Evolutionary conservation across 441 rosid genomes (phyloP), one percentile per base, ranked within the genome.

Genomic region (Erysimum cheiri): DNA sequence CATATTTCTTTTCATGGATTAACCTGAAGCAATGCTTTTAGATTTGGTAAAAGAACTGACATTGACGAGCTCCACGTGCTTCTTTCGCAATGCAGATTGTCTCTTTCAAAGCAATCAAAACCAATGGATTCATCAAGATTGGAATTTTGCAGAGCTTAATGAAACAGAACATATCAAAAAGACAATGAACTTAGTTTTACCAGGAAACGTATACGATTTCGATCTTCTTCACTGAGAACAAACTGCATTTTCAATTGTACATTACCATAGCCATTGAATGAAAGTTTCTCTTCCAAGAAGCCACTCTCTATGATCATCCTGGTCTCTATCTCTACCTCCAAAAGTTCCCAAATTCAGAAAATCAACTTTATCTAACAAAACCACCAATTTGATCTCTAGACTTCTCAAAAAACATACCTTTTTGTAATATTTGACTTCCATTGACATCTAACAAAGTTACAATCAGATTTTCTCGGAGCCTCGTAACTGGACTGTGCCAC

Each of bases 141-240:
- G 28, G 9, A 13, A 71, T 0, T 11, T 26, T 41, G 22, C 60
- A 48, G 41, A 64, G 60, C 24, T 70, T 8, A 11, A 41, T 49
- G 60, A 29, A 74, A 70, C 66, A 56, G 29, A 70, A 52, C 47
- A 56, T 57, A 33, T 63, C 5, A 13, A 19, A 47, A 57, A 15
- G 15, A 5, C 3, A 40, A 8, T 28, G 7, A 64, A 58, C 26
- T 14, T n/a, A n/a, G 24, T 5, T 31, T 17, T 85, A 89, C 96
- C 96, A 88, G 77, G 59, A 56, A 63, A 36, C 88, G 88, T 22
- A 94, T 86, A 40, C 85, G 86, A 15, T 77, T 79, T 55, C 90
- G 85, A 67, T 92, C 99, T 64, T 90, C 91, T 65, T 94, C 97
- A 17, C 80, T 91, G 54, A 92, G 97, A 77, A 86, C 50, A 79